A percentile compares a stretch with the other conserved stretches of the same genome.
Evolutionary conservation across 2,329 filamentous ascomycete species (phyloP).

Genomic region (Claviceps sp.): DNA sequence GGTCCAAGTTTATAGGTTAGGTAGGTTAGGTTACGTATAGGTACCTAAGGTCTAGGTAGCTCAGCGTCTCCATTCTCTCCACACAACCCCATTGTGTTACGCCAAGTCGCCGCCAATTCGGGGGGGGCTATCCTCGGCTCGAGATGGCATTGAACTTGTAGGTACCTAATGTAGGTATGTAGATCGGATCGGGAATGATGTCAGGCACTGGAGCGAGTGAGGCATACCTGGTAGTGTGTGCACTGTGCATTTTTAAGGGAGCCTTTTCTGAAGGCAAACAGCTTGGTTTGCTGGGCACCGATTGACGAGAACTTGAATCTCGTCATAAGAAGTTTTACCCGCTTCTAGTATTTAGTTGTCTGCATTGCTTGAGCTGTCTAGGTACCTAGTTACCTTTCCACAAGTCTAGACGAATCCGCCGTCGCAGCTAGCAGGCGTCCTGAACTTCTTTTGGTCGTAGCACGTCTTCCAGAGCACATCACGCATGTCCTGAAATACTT

Average conservation of each 20-base stretch:
- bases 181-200: no score
- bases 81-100: no score
- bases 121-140: neutral
- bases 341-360: no score
- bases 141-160: neutral
- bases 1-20: no score
- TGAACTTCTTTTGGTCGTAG: constrained; percentile 40
- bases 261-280: neutral
- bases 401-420: constrained; percentile 5
- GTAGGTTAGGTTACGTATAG: no score
- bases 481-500: constrained; percentile 68
- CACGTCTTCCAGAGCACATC: constrained; percentile 77
- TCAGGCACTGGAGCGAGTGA: neutral
- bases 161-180: neutral
- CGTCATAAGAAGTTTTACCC: no score
- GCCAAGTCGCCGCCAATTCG: no score
- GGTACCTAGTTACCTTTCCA: neutral
- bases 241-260: neutral
- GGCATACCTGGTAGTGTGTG: neutral
- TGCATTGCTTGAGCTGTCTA: no score
- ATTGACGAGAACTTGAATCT: no score
- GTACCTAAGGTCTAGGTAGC: no score
- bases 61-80: no score
- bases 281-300: neutral
- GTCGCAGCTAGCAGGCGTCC: constrained; percentile 52